These are phyloP conservation scores for Aspergillus bombycis DNA, from an alignment of 2,329 filamentous ascomycete genomes.

Conservation along the genomic window DNA sequence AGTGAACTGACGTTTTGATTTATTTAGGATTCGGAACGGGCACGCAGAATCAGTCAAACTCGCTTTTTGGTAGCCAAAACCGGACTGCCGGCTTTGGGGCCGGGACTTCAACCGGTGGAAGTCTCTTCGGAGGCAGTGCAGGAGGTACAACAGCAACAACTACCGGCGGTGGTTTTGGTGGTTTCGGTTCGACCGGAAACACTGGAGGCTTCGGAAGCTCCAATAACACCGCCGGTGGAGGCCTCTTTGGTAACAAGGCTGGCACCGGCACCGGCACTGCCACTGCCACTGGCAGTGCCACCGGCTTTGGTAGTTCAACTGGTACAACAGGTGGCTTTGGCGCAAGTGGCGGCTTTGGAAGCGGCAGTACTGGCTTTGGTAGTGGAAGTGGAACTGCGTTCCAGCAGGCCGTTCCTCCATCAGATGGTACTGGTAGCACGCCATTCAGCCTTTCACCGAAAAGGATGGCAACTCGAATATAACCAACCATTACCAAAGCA, in stretches of 20 bases:
- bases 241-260: conserved; percentile 28
- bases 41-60: conserved; percentile 35
- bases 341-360: conserved; percentile 33
- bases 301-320: conserved; percentile 23
- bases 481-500: conserved; percentile 53
- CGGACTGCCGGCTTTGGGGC: conserved; percentile 37
- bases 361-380: conserved; percentile 36
- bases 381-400: conserved; percentile 47
- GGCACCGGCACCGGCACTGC: neutral
- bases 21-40: conserved; percentile 41
- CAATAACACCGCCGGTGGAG: conserved; percentile 34
- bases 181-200: conserved; percentile 25
- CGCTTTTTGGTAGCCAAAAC: conserved; percentile 41
- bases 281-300: neutral
- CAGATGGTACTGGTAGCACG: conserved; percentile 50
- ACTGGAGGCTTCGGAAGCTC: conserved; percentile 36
- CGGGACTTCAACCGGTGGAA: conserved; percentile 32
- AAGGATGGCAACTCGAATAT: conserved; percentile 45
- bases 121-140: conserved; percentile 36
- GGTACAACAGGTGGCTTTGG: conserved; percentile 29
- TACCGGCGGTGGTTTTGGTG: conserved; percentile 32
- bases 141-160: conserved; percentile 17
- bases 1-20: conserved; percentile 21
- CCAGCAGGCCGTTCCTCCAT: conserved; percentile 41
- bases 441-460: conserved; percentile 50